phyloP scores from a whole-genome alignment of 495 filamentous ascomycete species.

The Hypoxylon rickii region DNA sequence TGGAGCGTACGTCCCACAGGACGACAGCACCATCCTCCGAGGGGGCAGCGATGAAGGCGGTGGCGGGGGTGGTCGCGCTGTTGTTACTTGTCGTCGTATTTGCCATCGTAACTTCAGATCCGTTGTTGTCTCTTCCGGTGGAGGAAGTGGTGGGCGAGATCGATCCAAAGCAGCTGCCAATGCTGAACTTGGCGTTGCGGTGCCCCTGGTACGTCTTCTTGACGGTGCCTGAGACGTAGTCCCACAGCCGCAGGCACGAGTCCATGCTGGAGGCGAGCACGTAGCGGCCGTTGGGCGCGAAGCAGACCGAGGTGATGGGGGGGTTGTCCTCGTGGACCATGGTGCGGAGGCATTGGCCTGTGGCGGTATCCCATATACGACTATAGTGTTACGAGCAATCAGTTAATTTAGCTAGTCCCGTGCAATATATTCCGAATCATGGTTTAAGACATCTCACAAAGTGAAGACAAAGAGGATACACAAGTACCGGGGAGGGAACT shows the following conservation, averaged over 20 bases:
- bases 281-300: constrained; percentile 91
- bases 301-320: constrained; percentile 85
- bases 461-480: neutral
- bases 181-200: constrained; percentile 78
- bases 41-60: constrained; percentile 73
- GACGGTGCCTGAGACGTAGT: constrained; percentile 82
- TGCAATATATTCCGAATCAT: neutral
- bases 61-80: constrained; percentile 36
- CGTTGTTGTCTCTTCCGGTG: constrained; percentile 22
- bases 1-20: constrained; percentile 87
- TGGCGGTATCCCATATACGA: constrained; percentile 92
- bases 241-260: constrained; percentile 87
- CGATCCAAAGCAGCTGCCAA: constrained; percentile 78
- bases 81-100: too few relatives aligned
- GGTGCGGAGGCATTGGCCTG: constrained; percentile 92
- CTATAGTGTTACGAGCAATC: constrained; percentile 38
- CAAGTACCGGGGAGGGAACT: constrained; percentile 32
- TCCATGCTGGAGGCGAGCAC: constrained; percentile 92
- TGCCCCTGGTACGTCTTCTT: constrained; percentile 98
- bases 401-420: neutral
- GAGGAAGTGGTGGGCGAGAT: constrained; percentile 47
- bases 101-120: too few relatives aligned
- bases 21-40: constrained; percentile 86
- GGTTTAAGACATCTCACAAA: neutral
- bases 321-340: constrained; percentile 96